Conservation (phyloP, 192 early-diverging fungal genomes). For the Coemansia sp. region DNA sequence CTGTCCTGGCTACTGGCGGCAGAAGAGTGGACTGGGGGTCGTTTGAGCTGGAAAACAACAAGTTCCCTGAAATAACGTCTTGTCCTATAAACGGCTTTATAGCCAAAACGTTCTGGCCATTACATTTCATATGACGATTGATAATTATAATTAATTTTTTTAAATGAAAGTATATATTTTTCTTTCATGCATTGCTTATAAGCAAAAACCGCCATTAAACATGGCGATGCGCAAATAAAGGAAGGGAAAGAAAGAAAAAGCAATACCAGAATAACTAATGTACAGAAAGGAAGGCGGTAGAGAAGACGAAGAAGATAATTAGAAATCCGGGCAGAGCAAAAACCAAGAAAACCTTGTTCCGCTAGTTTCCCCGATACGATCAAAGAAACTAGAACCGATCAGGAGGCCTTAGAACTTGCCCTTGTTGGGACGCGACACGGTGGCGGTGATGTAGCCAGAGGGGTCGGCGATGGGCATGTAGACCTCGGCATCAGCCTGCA, state of each 20-base stretch:
- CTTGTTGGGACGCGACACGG: conserved; percentile 1
- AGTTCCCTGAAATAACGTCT: conserved; percentile 1
- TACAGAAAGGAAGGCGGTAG: conserved; percentile 21
- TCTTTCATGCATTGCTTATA: conserved; percentile 33
- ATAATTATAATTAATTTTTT: background rate
- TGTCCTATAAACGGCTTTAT: background rate
- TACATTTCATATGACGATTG: background rate
- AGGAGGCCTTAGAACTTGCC: conserved; percentile 1
- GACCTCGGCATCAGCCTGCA: conserved; percentile 62
- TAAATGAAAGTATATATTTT: conserved; percentile 17
- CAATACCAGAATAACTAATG: conserved; percentile 22
- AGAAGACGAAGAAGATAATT: conserved; percentile 9
- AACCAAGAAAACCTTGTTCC: conserved; percentile 36
- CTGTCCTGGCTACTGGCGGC: conserved; percentile 2
- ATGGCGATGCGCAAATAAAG: background rate
- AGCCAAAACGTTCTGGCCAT: background rate
- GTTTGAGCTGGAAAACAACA: conserved; percentile 1
- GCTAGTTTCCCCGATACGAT: too few relatives aligned
- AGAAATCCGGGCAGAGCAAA: conserved; percentile 17
- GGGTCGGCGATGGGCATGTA: conserved; percentile 74
- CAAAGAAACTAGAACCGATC: too few relatives aligned
- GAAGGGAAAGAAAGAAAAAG: conserved; percentile 43
- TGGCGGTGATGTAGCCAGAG: conserved; percentile 64
- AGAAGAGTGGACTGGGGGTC: background rate
- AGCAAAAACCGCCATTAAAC: background rate